Base-by-base conservation (phyloP, 2,329 filamentous ascomycete genomes). In the Paecilomyces sp. region DNA sequence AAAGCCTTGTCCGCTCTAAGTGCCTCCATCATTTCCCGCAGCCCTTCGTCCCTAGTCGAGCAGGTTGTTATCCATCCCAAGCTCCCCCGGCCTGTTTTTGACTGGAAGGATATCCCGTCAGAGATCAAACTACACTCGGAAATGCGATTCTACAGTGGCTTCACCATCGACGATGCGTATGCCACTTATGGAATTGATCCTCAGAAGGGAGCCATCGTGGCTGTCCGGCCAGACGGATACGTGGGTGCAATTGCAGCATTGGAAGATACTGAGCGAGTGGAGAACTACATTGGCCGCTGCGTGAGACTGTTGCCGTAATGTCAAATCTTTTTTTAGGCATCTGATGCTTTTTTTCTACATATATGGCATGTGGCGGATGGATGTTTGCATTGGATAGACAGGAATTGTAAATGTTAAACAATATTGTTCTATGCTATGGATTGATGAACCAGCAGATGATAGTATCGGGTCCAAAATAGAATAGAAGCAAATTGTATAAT, bases 191-290 rank as follows among this genome's bases (percentile, higher is more conserved):
- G 75, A 0, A 72, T 77, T 7, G 57, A 70, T 56, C 56, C 63
- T 2, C 51, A 61, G 3, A 55, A 66, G 15, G 74, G 74, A 6
- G 73, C 68, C 2, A 33, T 76, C 33, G 69, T 71, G 18, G 67
- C 75, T 15, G 64, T 77, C 6, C 68, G 75, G 22, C 75, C 75
- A 0, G 75, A 77, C 66, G 74, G 74, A 12, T 76, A 75, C 64
- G 61, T 76, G 56, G 74, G 74, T 18, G 58, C 57, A 5, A 47
- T 62, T 47, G n/a, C 41, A 18, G 41, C 41, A 3, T 22, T 47
- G n/a, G 41, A 47, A n/a, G 41, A 47, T 47, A 18, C 18, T 2
- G n/a, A 47, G n/a, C n/a, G 41, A 6, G 18, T 47, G 3, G n/a
- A 22, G n/a, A 18, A 47, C 7, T 47, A 47, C 18, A 7, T 22